Evolutionary conservation across 345 rosid genomes (phyloP).

Genomic region (Salix arbutifolia): DNA sequence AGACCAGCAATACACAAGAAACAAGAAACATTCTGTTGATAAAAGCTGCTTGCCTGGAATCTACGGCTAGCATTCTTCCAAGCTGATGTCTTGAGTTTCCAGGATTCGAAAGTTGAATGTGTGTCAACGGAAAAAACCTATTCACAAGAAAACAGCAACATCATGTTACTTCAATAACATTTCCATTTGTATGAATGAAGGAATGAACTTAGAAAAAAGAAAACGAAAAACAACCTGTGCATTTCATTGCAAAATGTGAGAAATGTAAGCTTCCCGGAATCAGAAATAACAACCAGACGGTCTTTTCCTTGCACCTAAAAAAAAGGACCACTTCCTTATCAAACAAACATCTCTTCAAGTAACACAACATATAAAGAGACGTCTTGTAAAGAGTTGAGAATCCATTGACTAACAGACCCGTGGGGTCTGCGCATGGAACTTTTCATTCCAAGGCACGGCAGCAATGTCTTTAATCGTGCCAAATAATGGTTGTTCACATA

Average conservation of each 20-base stretch:
- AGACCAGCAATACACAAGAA: background rate
- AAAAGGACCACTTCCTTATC: background rate
- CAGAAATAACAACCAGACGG: constrained; percentile 80
- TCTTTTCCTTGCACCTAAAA: constrained; percentile 65
- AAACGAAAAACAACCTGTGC: constrained; percentile 63
- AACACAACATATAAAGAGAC: background rate
- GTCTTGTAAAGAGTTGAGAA: too few relatives aligned
- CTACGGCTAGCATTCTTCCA: constrained; percentile 83
- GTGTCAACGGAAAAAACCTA: constrained; percentile 85
- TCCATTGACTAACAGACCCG: constrained; percentile 1
- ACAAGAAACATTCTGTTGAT: background rate
- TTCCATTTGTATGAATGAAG: constrained; percentile 12
- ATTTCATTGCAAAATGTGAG: constrained; percentile 89
- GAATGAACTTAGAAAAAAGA: constrained; percentile 14
- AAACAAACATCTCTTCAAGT: background rate
- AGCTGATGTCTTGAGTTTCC: constrained; percentile 80
- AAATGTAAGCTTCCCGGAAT: constrained; percentile 97
- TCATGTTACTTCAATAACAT: background rate
- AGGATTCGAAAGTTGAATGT: constrained; percentile 73
- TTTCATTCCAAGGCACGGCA: constrained; percentile 60
- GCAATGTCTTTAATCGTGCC: constrained; percentile 89
- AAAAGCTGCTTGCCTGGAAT: constrained; percentile 59
- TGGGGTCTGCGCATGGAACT: constrained; percentile 34
- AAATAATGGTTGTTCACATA: constrained; percentile 81
- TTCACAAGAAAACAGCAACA: background rate